A percentile compares a stretch with the other conserved stretches of the same genome.
These are phyloP conservation scores for Vararia minispora DNA, from an alignment of 768 basidiomycete species.

Conservation along the genomic window DNA sequence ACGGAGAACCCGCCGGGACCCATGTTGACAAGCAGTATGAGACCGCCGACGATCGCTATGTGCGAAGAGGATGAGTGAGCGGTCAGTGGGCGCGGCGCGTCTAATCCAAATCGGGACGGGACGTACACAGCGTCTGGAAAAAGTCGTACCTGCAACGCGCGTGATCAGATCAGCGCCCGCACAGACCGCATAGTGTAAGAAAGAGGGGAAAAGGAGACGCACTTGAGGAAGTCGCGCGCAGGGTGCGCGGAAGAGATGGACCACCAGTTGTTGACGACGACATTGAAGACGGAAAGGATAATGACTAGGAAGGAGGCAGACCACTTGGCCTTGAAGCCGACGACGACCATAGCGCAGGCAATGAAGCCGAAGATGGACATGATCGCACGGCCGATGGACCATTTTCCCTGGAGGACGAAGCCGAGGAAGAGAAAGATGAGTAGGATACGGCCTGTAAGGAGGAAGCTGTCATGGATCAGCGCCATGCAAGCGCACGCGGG, in stretches of 20 bases:
- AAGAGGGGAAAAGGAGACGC: conserved; percentile 2
- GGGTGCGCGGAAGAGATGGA: conserved; percentile 85
- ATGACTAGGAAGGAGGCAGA: conserved; percentile 92
- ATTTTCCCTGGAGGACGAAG: conserved; percentile 88
- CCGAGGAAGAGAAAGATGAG: conserved; percentile 99
- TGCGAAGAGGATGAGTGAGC: too few species aligned
- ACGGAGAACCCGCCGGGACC: conserved; percentile 96
- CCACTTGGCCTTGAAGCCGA: conserved; percentile 99
- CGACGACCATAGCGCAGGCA: conserved; percentile 91
- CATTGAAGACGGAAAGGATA: conserved; percentile 89
- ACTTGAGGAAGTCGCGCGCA: conserved; percentile 97
- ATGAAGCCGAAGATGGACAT: conserved; percentile 85
- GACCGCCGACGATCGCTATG: conserved; percentile 89
- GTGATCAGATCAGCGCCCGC: background rate
- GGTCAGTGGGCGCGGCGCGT: too few species aligned
- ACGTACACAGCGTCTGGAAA: conserved; percentile 86
- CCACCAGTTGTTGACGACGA: conserved; percentile 99
- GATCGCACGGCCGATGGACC: conserved; percentile 77
- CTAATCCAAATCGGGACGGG: too few species aligned
- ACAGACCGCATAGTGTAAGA: background rate
- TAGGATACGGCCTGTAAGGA: conserved; percentile 91
- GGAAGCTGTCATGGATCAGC: conserved; percentile 50
- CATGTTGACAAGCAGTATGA: conserved; percentile 96
- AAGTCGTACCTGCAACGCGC: conserved; percentile 74
- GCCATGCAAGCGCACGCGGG: conserved; percentile 5